A percentile compares a stretch with the other conserved stretches of the same genome.
phyloP scores from a whole-genome alignment of 208 protist genomes.

The Leptomonas pyrrhocoris region DNA sequence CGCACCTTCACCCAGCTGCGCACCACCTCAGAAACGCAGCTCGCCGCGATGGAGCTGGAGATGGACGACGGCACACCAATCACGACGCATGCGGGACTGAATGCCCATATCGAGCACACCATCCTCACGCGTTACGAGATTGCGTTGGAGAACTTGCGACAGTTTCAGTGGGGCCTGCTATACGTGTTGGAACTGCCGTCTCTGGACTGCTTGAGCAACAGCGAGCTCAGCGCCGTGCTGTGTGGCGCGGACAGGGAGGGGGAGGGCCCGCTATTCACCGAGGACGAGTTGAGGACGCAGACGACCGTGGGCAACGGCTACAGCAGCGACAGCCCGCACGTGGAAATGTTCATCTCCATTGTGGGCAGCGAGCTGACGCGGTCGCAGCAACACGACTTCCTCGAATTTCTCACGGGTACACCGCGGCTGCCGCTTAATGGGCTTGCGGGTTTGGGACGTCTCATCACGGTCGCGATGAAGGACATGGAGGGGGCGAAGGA shows the following conservation, averaged over 20 bases:
- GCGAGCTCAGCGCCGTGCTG: slow-evolving; percentile 61
- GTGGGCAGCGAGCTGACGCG: slow-evolving; percentile 72
- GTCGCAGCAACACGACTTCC: slow-evolving; percentile 73
- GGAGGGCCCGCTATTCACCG: slow-evolving; percentile 61
- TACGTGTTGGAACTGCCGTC: slow-evolving; percentile 62
- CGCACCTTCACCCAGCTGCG: slow-evolving; percentile 53
- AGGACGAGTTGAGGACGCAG: slow-evolving; percentile 56
- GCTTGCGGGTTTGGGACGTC: slow-evolving; percentile 64
- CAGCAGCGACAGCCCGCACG: slow-evolving; percentile 53
- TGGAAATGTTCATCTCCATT: slow-evolving; percentile 73
- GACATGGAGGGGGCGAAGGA: slow-evolving; percentile 71
- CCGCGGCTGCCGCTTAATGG: slow-evolving; percentile 82
- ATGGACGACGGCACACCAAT: slow-evolving; percentile 50
- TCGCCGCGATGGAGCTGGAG: slow-evolving; percentile 57
- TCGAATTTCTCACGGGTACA: slow-evolving; percentile 92
- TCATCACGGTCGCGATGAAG: slow-evolving; percentile 85
- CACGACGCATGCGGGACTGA: slow-evolving; percentile 22
- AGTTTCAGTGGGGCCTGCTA: slow-evolving; percentile 66
- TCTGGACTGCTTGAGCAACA: slow-evolving; percentile 55
- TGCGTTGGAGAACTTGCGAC: slow-evolving; percentile 55
- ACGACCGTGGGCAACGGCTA: slow-evolving; percentile 86
- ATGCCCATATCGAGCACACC: slow-evolving; percentile 26
- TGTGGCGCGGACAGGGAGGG: slow-evolving; percentile 40
- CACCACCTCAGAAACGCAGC: slow-evolving; percentile 35
- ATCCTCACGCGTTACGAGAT: slow-evolving; percentile 42